Evolutionary conservation across 495 filamentous ascomycete genomes (phyloP).

Genomic region (Pseudoneurospora amorphoporcata): DNA sequence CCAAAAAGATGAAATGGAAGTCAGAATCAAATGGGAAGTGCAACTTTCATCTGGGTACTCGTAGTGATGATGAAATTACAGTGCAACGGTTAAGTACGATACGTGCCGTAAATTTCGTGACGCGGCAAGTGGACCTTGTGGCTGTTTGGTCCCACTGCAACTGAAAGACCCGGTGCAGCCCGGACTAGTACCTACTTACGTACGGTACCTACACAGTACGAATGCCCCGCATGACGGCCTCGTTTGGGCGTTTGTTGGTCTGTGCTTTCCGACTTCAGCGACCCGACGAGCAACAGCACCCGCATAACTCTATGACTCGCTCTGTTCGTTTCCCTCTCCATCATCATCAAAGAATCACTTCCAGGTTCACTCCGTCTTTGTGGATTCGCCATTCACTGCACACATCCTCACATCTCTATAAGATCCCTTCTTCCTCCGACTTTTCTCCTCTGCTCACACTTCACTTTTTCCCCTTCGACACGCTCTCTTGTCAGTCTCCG

Average conservation of each 20-base stretch:
- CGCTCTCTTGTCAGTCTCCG: not conserved
- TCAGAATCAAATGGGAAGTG: not conserved
- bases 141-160: not conserved
- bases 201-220: no score
- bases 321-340: not conserved
- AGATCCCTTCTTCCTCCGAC: not conserved
- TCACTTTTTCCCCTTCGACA: not conserved
- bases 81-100: not conserved
- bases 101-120: not conserved
- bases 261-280: not conserved
- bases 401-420: not conserved
- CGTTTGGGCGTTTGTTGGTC: not conserved
- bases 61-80: not conserved
- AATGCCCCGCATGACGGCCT: not conserved
- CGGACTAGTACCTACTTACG: no score
- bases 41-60: not conserved
- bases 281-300: not conserved
- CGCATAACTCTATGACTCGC: not conserved
- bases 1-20: not conserved
- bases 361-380: no score
- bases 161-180: not conserved
- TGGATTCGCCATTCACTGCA: not conserved
- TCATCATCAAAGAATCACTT: not conserved
- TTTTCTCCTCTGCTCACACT: not conserved
- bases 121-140: not conserved